Conservation (phyloP, 495 filamentous ascomycete species). For the Xylaria cubensis region DNA sequence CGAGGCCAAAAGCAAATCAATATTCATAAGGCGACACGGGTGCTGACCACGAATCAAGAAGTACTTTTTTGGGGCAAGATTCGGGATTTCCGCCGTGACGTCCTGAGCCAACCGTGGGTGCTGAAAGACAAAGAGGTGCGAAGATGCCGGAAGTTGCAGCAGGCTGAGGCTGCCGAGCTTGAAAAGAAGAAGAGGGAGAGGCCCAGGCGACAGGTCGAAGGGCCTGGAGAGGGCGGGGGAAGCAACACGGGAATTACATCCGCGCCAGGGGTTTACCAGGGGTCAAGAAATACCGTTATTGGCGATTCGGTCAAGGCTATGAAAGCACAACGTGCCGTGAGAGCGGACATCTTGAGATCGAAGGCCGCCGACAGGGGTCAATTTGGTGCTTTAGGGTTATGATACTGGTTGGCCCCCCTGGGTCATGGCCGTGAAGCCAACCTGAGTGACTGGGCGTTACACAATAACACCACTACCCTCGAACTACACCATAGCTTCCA, state of each 20-base stretch:
- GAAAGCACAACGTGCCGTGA: slow-evolving; percentile 17
- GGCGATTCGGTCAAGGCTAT: slow-evolving; percentile 13
- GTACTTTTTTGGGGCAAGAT: slow-evolving; percentile 77
- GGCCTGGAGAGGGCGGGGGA: background rate
- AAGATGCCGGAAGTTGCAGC: slow-evolving; percentile 55
- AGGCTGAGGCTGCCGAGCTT: slow-evolving; percentile 45
- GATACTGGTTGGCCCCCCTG: background rate
- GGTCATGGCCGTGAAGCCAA: background rate
- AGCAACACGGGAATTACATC: background rate
- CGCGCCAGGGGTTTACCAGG: background rate
- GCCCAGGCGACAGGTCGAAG: background rate
- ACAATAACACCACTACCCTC: background rate
- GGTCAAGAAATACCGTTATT: background rate
- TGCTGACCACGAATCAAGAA: slow-evolving; percentile 75
- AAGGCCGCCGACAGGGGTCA: slow-evolving; percentile 17
- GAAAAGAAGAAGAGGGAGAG: slow-evolving; percentile 49
- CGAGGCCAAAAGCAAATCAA: slow-evolving; percentile 69
- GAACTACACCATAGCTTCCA: background rate
- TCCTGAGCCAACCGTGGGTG: slow-evolving; percentile 74
- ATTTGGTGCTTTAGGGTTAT: slow-evolving; percentile 39
- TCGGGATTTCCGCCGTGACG: slow-evolving; percentile 63
- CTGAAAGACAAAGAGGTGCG: slow-evolving; percentile 61
- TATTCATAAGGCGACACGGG: slow-evolving; percentile 66
- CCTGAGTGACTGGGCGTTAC: background rate
- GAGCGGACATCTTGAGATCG: slow-evolving; percentile 14